Conservation (phyloP, 805 yeast species). For the Dipodascopsis uninucleata region DNA sequence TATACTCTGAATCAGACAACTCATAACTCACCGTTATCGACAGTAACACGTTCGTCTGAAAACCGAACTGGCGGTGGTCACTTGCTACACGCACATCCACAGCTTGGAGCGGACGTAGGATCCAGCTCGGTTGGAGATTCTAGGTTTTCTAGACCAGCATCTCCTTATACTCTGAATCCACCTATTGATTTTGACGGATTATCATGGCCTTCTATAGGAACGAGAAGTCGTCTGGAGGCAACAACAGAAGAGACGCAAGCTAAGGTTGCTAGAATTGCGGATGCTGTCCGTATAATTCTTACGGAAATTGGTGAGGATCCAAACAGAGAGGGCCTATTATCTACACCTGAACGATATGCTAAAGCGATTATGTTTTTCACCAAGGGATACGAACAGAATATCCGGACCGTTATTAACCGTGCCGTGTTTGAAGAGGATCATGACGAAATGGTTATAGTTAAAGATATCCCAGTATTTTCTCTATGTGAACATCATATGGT, state of each 20-base stretch:
- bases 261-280: constrained; percentile 74
- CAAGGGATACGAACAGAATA: constrained; percentile 92
- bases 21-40: constrained; percentile 6
- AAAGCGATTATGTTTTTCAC: constrained; percentile 94
- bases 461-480: constrained; percentile 88
- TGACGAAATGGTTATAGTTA: constrained; percentile 97
- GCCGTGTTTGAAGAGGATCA: constrained; percentile 98
- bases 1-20: constrained; percentile 1
- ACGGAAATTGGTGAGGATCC: constrained; percentile 89
- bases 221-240: constrained; percentile 70
- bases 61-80: constrained; percentile 4
- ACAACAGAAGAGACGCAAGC: constrained; percentile 58
- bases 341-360: constrained; percentile 95
- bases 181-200: constrained; percentile 88
- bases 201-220: constrained; percentile 91
- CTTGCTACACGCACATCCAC: constrained; percentile 17
- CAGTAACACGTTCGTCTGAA: constrained; percentile 1
- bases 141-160: constrained; percentile 69
- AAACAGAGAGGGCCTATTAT: constrained; percentile 79
- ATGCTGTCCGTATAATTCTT: constrained; percentile 69
- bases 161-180: constrained; percentile 77
- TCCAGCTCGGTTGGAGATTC: constrained; percentile 45
- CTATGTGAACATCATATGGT: constrained; percentile 97
- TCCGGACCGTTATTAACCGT: constrained; percentile 83
- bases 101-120: constrained; percentile 3